Evolutionary conservation across 1,139 yeast species (phyloP).

Genomic region (Pichia sp.): DNA sequence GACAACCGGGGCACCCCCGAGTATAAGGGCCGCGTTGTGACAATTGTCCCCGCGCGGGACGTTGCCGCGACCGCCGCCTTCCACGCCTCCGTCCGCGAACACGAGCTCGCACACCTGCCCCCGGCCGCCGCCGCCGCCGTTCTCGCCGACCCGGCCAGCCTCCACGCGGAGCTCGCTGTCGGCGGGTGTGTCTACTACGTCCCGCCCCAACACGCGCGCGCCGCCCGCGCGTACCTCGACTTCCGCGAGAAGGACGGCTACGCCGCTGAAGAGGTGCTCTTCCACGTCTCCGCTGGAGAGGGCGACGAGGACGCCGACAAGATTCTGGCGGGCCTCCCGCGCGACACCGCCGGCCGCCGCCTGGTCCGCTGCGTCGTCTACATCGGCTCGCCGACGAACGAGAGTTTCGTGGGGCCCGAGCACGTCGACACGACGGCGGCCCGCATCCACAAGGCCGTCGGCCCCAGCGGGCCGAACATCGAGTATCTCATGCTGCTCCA

Average conservation of each 20-base stretch:
- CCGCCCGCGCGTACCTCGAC: conserved; percentile 67
- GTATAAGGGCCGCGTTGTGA: conserved; percentile 82
- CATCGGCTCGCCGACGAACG: conserved; percentile 78
- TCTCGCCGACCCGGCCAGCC: not conserved
- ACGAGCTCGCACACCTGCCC: conserved; percentile 34
- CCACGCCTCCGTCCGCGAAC: conserved; percentile 43
- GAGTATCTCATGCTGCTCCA: conserved; percentile 59
- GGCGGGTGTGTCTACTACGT: conserved; percentile 86
- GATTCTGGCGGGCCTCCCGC: conserved; percentile 27
- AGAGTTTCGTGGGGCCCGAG: conserved; percentile 83
- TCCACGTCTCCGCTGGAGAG: not conserved
- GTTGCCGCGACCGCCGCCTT: conserved; percentile 41
- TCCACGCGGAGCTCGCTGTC: conserved; percentile 42
- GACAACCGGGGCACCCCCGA: conserved; percentile 91
- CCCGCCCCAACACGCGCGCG: conserved; percentile 56
- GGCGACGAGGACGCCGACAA: not conserved
- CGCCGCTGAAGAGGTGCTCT: conserved; percentile 54
- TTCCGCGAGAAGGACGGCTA: conserved; percentile 88
- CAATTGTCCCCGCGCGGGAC: conserved; percentile 59
- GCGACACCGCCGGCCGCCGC: conserved; percentile 35
- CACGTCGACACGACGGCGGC: conserved; percentile 51
- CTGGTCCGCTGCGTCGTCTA: conserved; percentile 63
- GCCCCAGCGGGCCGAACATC: conserved; percentile 78
- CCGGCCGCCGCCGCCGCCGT: not conserved
- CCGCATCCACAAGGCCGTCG: conserved; percentile 52